Base-by-base conservation (phyloP, 805 yeast species). In the Pichia scutulata region DNA sequence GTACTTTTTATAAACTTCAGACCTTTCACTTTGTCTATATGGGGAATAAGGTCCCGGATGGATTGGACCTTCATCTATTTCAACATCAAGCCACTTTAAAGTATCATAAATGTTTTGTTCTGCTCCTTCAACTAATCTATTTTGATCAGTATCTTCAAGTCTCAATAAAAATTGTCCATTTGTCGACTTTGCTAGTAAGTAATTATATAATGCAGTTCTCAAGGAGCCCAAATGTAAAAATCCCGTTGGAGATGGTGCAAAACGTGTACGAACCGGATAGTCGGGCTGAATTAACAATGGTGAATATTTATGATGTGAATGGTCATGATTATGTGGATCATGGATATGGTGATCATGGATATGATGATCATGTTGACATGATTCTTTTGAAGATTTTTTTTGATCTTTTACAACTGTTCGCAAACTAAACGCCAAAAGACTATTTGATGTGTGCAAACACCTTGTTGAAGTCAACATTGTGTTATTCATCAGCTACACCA, bases 221-320 rank as follows among this genome's bases (percentile, higher is more conserved):
- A 93, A 63, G 0, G 97, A 90, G 0, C 99, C 99, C 52, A 93
- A 64, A 64, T 93, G 99, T n/a, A 93, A 72, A 54, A 79, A 79
- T 0, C 99, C 99, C 0, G 99, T 93, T 1, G 99, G 99, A 2
- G 97, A 89, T 0, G 99, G 99, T 0, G 99, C 99, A 67, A 93
- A 93, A 55, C 99, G 70, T 1, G 98, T 87, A 56, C 97, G 68
- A 0, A 82, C 95, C 0, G 93, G 89, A 0, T 52, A 36, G 1
- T 51, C 56, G 1, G 82, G 80, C 43, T 74, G 55, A 9, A 36
- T 19, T 10, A 42, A 43, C 16, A 50, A 40, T n/a, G 49, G 46
- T 5, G 49, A 42, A 30, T 49, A 37, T n/a, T 51, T 51, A 22
- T 51, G 54, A 25, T 47, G 44, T 41, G 48, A 47, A 46, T 49